Evolutionary conservation across 495 filamentous ascomycete genomes (phyloP), one percentile per base, ranked within the genome.

Genomic region (Collariella sp.): DNA sequence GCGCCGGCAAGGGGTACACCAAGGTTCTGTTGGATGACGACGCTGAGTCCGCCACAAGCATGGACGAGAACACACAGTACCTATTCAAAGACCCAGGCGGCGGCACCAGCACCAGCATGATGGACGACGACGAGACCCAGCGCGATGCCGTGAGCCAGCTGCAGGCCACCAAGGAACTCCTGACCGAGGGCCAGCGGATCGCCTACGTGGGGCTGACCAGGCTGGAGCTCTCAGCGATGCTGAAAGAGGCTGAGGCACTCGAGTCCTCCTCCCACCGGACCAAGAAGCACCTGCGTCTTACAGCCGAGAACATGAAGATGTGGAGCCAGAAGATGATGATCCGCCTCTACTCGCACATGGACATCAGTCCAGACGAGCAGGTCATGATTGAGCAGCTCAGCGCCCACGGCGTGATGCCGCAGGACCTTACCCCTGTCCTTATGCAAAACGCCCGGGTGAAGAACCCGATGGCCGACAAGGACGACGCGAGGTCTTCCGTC

Each of bases 321-420:
- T 99, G 91, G 91, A 83, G 87, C 48, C 94, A 97, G 64, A 90
- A 90, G 69, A 94, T 96, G 76, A 97, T 97, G 89, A 79, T 94
- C 12, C 82, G 90, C 52, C 63, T 99, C 33, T 97, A 96, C 69
- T 71, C 78, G 18, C 93, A 99, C 70, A 97, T 99, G 93, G 93
- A 99, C 50, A 90, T 99, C 61, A 86, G 83, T 62, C 66, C 85
- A 20, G 79, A 77, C 51, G 93, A 99, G 74, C 93, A 99, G 72
- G 74, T 99, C 62, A 99, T 99, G 93, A 96, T 99, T 58, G 93
- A 99, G 69, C 94, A 99, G 68, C 74, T 99, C 54, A 82, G 86
- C 12, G 86, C 88, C 46, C 93, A 99, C 71, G 94, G 91, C 12
- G 89, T 99, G 7, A 72, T 87, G 55, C 85, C 91, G 2, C 70